A percentile compares a stretch with the other conserved stretches of the same genome.
These are phyloP conservation scores for Elongisporangium prolatum DNA, from an alignment of 352 stramenopile genomes.

Conservation along the genomic window DNA sequence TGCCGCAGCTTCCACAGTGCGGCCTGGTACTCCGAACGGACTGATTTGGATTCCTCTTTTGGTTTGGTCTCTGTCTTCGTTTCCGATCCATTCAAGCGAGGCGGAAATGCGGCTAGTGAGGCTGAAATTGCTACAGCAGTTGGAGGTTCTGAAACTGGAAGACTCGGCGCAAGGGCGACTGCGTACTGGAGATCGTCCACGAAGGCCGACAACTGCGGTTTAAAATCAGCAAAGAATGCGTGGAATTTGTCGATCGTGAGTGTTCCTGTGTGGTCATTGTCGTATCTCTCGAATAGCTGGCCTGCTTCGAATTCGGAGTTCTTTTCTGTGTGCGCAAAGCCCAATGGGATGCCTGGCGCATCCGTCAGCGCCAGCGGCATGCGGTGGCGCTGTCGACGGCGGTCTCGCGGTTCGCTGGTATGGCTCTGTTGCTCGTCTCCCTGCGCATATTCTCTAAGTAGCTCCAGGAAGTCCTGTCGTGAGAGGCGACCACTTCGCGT, in stretches of 20 bases:
- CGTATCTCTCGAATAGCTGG: conserved; percentile 81
- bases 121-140: conserved; percentile 2
- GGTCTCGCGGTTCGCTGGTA: conserved; percentile 4
- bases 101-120: background rate
- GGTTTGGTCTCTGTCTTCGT: conserved; percentile 4
- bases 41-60: conserved; percentile 4
- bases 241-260: conserved; percentile 66
- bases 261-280: conserved; percentile 46
- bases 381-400: conserved; percentile 9
- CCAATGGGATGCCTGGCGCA: conserved; percentile 54
- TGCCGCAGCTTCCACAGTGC: conserved; percentile 55
- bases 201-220: conserved; percentile 53
- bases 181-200: conserved; percentile 55
- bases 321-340: conserved; percentile 58
- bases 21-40: conserved; percentile 29
- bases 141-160: conserved; percentile 1
- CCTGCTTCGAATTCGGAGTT: conserved; percentile 85
- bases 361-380: conserved; percentile 60
- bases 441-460: conserved; percentile 62
- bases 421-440: background rate
- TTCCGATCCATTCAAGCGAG: background rate
- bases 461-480: conserved; percentile 60
- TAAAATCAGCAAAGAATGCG: conserved; percentile 71
- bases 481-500: conserved; percentile 46
- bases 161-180: background rate